Evolutionary conservation across 2,329 filamentous ascomycete genomes (phyloP).

Genomic region (Calonectria pseudoreteaudii): DNA sequence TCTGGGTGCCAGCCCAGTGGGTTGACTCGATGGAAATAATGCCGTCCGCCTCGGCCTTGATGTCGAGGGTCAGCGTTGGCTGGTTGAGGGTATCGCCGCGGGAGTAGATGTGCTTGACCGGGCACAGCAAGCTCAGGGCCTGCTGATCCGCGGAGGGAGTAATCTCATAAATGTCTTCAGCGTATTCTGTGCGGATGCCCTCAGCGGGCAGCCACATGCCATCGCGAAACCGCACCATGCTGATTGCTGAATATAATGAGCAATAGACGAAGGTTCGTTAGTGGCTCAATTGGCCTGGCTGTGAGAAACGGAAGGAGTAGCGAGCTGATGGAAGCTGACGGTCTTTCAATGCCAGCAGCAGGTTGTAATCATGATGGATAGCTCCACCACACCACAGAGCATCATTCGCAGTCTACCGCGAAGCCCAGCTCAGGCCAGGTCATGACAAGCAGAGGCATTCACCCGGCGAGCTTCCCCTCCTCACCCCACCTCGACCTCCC

Average conservation of each 20-base stretch:
- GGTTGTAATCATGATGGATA: constrained; percentile 17
- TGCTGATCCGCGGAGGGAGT: constrained; percentile 58
- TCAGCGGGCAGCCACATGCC: constrained; percentile 73
- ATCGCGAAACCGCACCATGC: constrained; percentile 51
- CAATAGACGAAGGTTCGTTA: not conserved
- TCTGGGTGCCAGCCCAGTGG: constrained; percentile 53
- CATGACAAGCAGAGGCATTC: constrained; percentile 28
- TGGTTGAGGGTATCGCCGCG: constrained; percentile 68
- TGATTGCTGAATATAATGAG: constrained; percentile 8
- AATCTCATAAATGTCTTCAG: constrained; percentile 70
- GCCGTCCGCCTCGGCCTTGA: constrained; percentile 53
- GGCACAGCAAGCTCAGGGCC: constrained; percentile 66
- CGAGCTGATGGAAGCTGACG: constrained; percentile 15
- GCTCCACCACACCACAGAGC: constrained; percentile 33
- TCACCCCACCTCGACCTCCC: constrained; percentile 33
- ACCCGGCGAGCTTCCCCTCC: constrained; percentile 38
- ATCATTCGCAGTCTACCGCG: constrained; percentile 12
- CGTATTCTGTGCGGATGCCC: constrained; percentile 71
- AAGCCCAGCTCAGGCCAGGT: not conserved
- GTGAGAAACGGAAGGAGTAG: not conserved
- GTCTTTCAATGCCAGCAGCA: constrained; percentile 19
- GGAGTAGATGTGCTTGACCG: constrained; percentile 63
- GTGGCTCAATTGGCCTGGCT: constrained; percentile 20
- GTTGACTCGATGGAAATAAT: constrained; percentile 54
- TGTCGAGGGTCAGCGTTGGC: constrained; percentile 60